Base-by-base conservation (phyloP, 164 flowering plant genomes). In the Vitis labrusca region DNA sequence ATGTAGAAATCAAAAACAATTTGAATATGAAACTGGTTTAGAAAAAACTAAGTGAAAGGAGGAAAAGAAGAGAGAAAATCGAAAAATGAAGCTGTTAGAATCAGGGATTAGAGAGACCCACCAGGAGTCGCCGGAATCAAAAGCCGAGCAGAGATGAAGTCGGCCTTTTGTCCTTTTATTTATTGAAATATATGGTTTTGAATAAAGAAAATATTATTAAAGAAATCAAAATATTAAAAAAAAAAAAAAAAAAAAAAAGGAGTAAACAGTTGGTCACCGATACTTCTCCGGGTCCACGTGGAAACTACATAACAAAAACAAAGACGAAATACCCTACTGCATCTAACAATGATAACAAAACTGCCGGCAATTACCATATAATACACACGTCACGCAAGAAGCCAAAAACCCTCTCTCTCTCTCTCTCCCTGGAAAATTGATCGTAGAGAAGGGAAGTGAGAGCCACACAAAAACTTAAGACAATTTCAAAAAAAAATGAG, bases 311-410 rank as follows among this genome's bases (percentile, higher is more conserved):
- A 5, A 69, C 52, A 54, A 62, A 29, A 9, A 50, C 14, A 53
- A 57, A 50, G 12, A 66, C 62, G 56, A 66, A 61, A 37, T 62
- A 59, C 3, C 61, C 64, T 58, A 66, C 67, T 0, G 47, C 59
- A 7, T 69, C 73, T 17, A 19, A 59, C 44, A 37, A 37, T 37
- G 44, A 37, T 16, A 48, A 17, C 49, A 48, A 50, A 54, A 19
- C 29, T 2, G 69, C 66, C 37, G 49, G 58, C 57, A 49, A 10
- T 16, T 37, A 61, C 29, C 44, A 60, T 29, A 49, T 12, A 37
- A 52, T 8, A 2, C 13, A 59, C 67, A 64, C 76, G 65, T 72
- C 70, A 64, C 56, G 50, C 14, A 59, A 69, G 59, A 29, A 12
- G 56, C 69, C 73, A 72, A 71, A 68, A 53, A 0, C 52, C 30